Conservation (phyloP, 306 rosid species). For the Corylus heterophylla region DNA sequence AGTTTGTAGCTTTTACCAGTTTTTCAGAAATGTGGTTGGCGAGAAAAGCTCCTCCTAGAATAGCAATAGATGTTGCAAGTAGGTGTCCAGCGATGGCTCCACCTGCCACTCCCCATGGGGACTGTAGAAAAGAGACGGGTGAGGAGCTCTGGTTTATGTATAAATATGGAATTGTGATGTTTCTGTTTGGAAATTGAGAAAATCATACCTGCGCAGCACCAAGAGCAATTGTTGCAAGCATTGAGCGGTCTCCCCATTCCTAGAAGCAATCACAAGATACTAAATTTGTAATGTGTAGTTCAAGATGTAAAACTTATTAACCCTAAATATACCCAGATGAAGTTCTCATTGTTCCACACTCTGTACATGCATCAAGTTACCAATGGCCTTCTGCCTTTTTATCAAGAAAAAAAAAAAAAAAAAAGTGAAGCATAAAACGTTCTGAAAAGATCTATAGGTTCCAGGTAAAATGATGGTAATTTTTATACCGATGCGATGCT, state of each 20-base stretch:
- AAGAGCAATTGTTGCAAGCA: conserved; percentile 98
- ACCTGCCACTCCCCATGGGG: conserved; percentile 97
- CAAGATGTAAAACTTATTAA: conserved; percentile 13
- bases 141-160: conserved; percentile 11
- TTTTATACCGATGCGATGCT: neutral
- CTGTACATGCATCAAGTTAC: neutral
- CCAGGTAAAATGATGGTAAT: neutral
- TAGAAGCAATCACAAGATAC: conserved; percentile 38
- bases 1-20: conserved; percentile 54
- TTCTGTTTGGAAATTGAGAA: conserved; percentile 14
- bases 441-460: neutral
- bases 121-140: conserved; percentile 45
- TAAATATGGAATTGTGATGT: neutral
- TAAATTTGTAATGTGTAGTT: conserved; percentile 14
- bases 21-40: conserved; percentile 96
- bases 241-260: conserved; percentile 99
- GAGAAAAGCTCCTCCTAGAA: conserved; percentile 89
- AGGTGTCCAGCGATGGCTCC: conserved; percentile 93
- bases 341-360: neutral
- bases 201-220: conserved; percentile 89
- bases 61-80: conserved; percentile 74
- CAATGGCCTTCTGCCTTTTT: conserved; percentile 2
- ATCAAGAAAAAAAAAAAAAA: neutral
- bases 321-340: neutral
- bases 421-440: neutral